Conservation (phyloP, 1,284 basidiomycete genomes). For the Trametes polyzona region DNA sequence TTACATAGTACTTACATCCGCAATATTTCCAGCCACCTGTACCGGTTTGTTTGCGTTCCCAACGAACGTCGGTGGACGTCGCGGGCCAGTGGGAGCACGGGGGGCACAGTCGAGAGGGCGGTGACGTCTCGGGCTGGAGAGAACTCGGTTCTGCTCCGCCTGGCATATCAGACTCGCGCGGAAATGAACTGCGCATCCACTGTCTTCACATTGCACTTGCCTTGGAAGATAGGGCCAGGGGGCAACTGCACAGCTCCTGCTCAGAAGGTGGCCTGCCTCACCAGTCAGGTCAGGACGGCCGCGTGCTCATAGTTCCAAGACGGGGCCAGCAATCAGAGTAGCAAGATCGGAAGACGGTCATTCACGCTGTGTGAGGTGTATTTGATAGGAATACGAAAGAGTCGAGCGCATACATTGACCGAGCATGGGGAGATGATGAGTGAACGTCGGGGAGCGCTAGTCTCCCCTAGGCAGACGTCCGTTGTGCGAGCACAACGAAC, state of each 20-base stretch:
- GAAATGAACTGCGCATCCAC: conserved; percentile 23
- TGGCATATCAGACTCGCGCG: conserved; percentile 10
- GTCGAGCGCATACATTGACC: neutral
- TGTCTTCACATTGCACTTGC: conserved; percentile 7
- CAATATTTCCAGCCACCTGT: too few species aligned
- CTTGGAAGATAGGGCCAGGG: neutral
- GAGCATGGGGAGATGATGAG: neutral
- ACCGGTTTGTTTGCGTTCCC: too few species aligned
- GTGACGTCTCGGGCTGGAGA: neutral
- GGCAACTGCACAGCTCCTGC: conserved; percentile 2
- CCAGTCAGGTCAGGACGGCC: conserved; percentile 3
- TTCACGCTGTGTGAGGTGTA: neutral
- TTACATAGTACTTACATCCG: neutral
- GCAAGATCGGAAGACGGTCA: neutral
- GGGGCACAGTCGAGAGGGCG: neutral
- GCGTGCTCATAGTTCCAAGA: neutral
- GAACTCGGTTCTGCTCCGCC: neutral
- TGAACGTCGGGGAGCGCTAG: too few species aligned
- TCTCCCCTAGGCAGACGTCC: too few species aligned
- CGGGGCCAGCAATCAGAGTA: neutral
- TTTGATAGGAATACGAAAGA: neutral
- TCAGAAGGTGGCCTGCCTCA: neutral
- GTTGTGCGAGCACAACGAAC: too few species aligned
- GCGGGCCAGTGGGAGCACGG: too few species aligned
- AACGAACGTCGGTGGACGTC: too few species aligned